Conservation (phyloP, 2,329 filamentous ascomycete genomes). For the Colletotrichum navitas region DNA sequence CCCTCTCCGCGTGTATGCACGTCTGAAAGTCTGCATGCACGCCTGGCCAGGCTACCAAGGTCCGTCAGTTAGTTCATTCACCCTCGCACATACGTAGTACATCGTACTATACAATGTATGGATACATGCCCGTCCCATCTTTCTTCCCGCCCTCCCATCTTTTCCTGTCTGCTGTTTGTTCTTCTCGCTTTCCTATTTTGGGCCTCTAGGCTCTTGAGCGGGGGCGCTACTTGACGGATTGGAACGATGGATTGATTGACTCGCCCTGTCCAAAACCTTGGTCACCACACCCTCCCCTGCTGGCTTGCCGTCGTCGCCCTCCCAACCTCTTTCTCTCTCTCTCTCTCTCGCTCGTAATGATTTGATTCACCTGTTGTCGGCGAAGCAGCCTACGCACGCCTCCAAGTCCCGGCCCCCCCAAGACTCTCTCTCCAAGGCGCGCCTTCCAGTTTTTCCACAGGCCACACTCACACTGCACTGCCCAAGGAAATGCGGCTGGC, state of each 20-base stretch:
- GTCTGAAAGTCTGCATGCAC: slow-evolving; percentile 4
- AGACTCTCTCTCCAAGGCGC: slow-evolving; percentile 27
- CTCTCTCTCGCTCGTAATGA: background rate
- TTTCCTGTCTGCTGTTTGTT: background rate
- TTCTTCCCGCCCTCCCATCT: slow-evolving; percentile 27
- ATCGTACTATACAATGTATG: too few relatives aligned
- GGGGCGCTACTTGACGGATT: background rate
- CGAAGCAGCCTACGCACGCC: background rate
- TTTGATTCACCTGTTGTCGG: background rate
- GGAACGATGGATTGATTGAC: background rate
- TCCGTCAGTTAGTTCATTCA: background rate
- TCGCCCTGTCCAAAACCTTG: slow-evolving; percentile 15
- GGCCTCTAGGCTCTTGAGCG: background rate
- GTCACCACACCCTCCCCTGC: background rate
- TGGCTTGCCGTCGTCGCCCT: slow-evolving; percentile 28
- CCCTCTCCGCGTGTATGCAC: background rate
- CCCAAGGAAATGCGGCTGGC: slow-evolving; percentile 2
- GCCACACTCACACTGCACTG: background rate
- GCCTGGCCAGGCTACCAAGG: slow-evolving; percentile 1
- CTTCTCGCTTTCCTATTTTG: slow-evolving; percentile 9
- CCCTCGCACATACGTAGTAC: background rate
- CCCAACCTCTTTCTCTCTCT: slow-evolving; percentile 25
- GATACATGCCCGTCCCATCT: slow-evolving; percentile 14
- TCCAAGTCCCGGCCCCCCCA: slow-evolving; percentile 2
- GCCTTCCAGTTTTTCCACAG: background rate